Evolutionary conservation across 805 yeast genomes (phyloP), one percentile per base, ranked within the genome.

Genomic region (Metschnikowia arizonensis): DNA sequence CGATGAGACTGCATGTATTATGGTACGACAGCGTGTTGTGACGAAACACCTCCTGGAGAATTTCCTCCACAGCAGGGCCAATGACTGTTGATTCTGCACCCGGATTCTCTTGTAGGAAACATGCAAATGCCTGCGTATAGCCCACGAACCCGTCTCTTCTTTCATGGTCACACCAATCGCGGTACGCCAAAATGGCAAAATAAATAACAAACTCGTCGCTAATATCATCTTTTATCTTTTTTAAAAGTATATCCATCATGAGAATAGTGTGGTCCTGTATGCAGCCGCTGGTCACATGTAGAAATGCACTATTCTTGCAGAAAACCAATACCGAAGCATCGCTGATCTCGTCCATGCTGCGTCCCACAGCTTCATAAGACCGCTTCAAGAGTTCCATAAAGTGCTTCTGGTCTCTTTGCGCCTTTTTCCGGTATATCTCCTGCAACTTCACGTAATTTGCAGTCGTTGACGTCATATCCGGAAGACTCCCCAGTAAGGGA

Each of bases 391-490:
- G 64, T 1, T 44, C n/a, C 4, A 70, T 54, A 50, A 82, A 73
- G 8, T 40, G 25, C 18, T 58, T 53, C 36, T 66, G 60, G 60
- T 89, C 96, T 1, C 47, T 38, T 8, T 54, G 46, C 1, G 85
- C 82, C 55, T 83, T 83, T 1, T 59, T 64, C 14, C 73, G 61
- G 58, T 87, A 91, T 3, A 88, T 54, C 0, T 57, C 57, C 59
- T 82, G 85, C 30, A 91, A 63, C 7, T 56, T 61, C 2, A 83
- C 69, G 60, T 85, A 91, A 45, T 69, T 69, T 7, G 64, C 62
- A 0, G 96, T 83, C 49, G 81, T 79, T 0, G 96, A 78, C 17
- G 86, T 84, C 97, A 91, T 91, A 60, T 90, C 98, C 0, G 96
- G 96, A 5, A 90, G 59, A 0, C 68, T 74, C 0, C 95, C 96